phyloP scores from a whole-genome alignment of 75 land plant species.

The Pinus taeda region DNA sequence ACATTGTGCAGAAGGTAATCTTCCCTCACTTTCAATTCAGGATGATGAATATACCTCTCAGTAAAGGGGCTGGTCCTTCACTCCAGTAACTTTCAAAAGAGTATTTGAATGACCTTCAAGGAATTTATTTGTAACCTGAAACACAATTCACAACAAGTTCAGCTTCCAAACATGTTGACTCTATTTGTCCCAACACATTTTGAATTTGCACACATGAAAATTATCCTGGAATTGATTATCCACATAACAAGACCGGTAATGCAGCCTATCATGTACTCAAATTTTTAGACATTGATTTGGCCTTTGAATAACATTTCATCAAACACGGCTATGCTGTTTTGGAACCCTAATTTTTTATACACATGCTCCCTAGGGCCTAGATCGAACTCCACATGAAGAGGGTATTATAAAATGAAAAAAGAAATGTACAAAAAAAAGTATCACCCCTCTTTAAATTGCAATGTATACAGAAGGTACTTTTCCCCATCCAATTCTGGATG shows the following conservation, averaged over 20 bases:
- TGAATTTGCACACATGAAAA: background rate
- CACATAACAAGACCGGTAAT: background rate
- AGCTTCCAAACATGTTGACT: background rate
- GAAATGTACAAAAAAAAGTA: too few species aligned
- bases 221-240: background rate
- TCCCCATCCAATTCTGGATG: background rate
- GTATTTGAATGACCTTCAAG: constrained; percentile 68
- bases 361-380: background rate
- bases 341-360: background rate
- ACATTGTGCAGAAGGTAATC: background rate
- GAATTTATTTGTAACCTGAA: constrained; percentile 62
- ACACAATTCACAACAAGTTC: constrained; percentile 6
- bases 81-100: constrained; percentile 49
- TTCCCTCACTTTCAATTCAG: background rate
- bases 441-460: too few species aligned
- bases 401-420: too few species aligned
- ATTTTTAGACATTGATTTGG: background rate
- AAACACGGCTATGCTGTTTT: background rate
- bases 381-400: background rate
- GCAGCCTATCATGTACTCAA: background rate
- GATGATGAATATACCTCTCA: background rate
- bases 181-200: background rate
- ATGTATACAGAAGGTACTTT: background rate
- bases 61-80: background rate
- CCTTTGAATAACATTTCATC: background rate